Evolutionary conservation across 208 protist genomes (phyloP), one percentile per base, ranked within the genome.

Genomic region (Crithidia brevicula): DNA sequence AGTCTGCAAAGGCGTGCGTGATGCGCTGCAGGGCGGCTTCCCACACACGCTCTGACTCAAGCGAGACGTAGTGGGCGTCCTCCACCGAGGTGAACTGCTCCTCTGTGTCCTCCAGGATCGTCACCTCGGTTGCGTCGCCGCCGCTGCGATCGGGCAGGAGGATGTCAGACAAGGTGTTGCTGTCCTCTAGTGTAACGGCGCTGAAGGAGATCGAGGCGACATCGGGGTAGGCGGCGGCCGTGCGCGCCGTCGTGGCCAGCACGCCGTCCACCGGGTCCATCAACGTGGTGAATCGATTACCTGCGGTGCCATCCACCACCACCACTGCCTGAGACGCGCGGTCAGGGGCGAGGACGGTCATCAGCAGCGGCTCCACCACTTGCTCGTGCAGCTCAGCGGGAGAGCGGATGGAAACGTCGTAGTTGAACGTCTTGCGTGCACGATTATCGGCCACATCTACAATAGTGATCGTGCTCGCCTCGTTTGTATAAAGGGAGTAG

Each of bases 71-170:
- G 23, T 65, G 61, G 9, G 82, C 72, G 33, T 88, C 82, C 62
- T 94, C 85, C 0, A 94, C 70, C 0, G 85, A 73, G 1, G 89
- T 90, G 57, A 94, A 91, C 51, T 79, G 77, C 40, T 92, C 83
- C 22, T 74, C 65, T 0, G 66, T 77, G 54, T 90, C 85, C 38
- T 94, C 88, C 38, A 91, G 74, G 13, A 94, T 74, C 1, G 71
- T 81, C n/a, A 83, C 81, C 69, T 85, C 74, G 4, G 20, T 45
- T 18, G n/a, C 47, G 22, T 31, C 46, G 10, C 33, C 33, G 34
- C 34, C 11, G 42, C 56, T 10, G 11, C 67, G 7, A n/a, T 33
- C 20, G 40, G 20, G 36, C 25, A 62, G 33, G 38, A 74, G 53
- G 15, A 87, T 59, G 52, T 94, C 88, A 9, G 67, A 56, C 3